Base-by-base conservation (phyloP, 2,329 filamentous ascomycete genomes). In the Tolypocladium paradoxum region DNA sequence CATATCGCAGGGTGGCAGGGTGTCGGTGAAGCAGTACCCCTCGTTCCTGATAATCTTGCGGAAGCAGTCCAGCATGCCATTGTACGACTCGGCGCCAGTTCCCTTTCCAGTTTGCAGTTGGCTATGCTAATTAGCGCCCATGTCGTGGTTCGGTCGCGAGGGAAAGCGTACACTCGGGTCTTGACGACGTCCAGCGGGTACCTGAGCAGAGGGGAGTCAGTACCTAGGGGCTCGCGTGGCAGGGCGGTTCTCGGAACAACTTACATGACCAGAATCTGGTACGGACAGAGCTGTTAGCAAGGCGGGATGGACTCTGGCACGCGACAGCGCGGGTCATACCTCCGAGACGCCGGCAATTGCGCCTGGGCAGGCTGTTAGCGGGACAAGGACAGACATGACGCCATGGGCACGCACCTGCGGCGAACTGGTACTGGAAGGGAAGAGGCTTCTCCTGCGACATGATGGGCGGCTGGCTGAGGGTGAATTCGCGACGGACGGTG, bases 151-250 rank as follows among this genome's bases (percentile, higher is more conserved):
- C 18, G 27, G 11, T 20, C n/a, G 43, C 45, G 54, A 48, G 59
- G 58, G 53, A 59, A 57, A 58, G 70, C 85, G 80, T 82, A 93
- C 88, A 95, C 87, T 85, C 92, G 81, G 60, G 93, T 97, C 82
- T 97, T 97, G 72, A 97, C 90, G 55, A 99, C 93, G 71, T 99
- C 93, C 70, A 99, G 79, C 62, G 93, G 93, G 77, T 99, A 99
- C 93, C 91, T 96, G 69, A 31, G 43, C 54, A 55, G 50, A 34
- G 54, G 49, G 37, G 27, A 51, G 59, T 62, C 58, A 60, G 56
- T 49, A 56, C 51, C n/a, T n/a, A n/a, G n/a, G 54, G 53, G 49
- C 36, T 50, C 35, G 22, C 27, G 45, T 33, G 46, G 18, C 22
- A 22, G 22, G 33, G 29, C 27, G 27, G 24, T 20, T n/a, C 9